These are phyloP conservation scores for Forsythia suspensa DNA, from an alignment of 257 asterid genomes.

Conservation along the genomic window DNA sequence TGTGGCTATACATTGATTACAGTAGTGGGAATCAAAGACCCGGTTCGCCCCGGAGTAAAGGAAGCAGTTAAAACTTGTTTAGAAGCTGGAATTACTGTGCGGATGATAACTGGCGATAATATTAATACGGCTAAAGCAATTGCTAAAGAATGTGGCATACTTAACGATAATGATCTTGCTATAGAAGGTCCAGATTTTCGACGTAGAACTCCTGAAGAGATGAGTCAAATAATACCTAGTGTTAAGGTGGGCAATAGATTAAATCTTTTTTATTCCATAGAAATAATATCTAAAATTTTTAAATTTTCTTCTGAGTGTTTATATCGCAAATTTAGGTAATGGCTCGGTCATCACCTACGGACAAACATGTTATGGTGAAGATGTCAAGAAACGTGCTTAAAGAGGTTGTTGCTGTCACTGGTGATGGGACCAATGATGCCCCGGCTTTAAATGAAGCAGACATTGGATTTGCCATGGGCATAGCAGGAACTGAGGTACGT, in stretches of 20 bases:
- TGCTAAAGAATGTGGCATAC: conserved; percentile 96
- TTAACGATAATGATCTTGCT: conserved; percentile 66
- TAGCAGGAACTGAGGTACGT: conserved; percentile 87
- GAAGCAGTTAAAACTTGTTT: conserved; percentile 84
- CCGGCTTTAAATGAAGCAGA: conserved; percentile 93
- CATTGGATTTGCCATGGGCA: conserved; percentile 95
- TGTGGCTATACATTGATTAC: conserved; percentile 77
- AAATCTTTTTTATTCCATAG: background rate
- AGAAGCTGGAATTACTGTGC: conserved; percentile 85
- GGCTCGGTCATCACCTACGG: conserved; percentile 95
- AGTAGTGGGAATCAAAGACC: conserved; percentile 93
- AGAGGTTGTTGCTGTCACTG: conserved; percentile 97
- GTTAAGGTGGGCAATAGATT: conserved; percentile 58
- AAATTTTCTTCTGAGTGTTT: conserved; percentile 16
- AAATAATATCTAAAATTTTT: background rate
- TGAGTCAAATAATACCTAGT: conserved; percentile 67
- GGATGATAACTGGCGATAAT: conserved; percentile 98
- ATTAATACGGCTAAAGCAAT: conserved; percentile 91
- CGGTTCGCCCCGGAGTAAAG: conserved; percentile 89
- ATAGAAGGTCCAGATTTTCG: conserved; percentile 89
- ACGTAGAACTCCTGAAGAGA: conserved; percentile 50
- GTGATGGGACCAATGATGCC: conserved; percentile 97
- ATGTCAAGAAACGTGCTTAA: conserved; percentile 55
- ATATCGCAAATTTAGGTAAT: conserved; percentile 59
- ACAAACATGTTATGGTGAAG: conserved; percentile 82